Evolutionary conservation across 805 yeast genomes (phyloP).

Genomic region (Teunomyces cretensis): DNA sequence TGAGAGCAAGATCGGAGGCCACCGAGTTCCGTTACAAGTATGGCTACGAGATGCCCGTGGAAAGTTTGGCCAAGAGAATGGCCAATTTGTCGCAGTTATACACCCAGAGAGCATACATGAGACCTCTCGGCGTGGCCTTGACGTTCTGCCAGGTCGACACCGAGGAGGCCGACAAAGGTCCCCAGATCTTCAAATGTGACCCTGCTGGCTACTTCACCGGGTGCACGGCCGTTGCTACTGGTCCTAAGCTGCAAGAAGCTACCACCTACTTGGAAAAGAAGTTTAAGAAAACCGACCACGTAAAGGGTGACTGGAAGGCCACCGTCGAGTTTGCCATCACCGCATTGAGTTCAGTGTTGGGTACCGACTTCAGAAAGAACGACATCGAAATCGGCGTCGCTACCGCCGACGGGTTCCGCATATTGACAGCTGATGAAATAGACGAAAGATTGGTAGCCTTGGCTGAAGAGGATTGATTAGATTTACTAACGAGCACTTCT

Average conservation of each 20-base stretch:
- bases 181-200: conserved; percentile 87
- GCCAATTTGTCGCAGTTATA: conserved; percentile 94
- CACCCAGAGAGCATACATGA: conserved; percentile 97
- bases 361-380: conserved; percentile 90
- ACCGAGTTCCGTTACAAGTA: conserved; percentile 91
- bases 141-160: conserved; percentile 72
- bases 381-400: conserved; percentile 95
- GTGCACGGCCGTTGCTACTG: conserved; percentile 89
- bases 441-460: conserved; percentile 92
- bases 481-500: not conserved
- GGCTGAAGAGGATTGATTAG: conserved; percentile 83
- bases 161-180: conserved; percentile 77
- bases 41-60: conserved; percentile 97
- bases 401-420: conserved; percentile 65
- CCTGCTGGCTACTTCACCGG: conserved; percentile 97
- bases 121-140: conserved; percentile 93
- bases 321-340: conserved; percentile 89
- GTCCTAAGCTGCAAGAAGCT: conserved; percentile 97
- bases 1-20: conserved; percentile 92
- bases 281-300: conserved; percentile 66
- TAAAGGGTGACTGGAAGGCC: conserved; percentile 81
- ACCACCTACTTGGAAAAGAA: conserved; percentile 86
- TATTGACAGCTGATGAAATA: conserved; percentile 79
- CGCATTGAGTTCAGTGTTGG: conserved; percentile 80
- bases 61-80: conserved; percentile 88